A percentile compares a stretch with the other conserved stretches of the same genome.
Conservation (phyloP, 345 rosid genomes). For the Carallia pectinifolia region DNA sequence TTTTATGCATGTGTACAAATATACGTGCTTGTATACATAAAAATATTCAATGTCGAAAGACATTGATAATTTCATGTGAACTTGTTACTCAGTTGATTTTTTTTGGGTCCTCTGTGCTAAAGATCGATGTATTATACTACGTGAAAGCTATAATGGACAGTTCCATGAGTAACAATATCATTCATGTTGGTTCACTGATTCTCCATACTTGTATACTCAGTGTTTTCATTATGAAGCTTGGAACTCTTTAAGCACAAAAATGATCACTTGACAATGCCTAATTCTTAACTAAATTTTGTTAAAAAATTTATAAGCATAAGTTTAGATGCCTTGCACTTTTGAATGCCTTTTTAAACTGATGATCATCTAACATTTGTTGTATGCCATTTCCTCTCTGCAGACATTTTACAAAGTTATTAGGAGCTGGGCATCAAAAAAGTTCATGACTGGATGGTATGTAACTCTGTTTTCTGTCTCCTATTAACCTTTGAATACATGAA, state of each 20-base stretch:
- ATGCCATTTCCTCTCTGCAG: constrained; percentile 37
- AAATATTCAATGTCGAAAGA: too few species aligned
- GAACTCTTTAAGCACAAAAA: not conserved
- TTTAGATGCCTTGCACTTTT: not conserved
- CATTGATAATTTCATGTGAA: too few species aligned
- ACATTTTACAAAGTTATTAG: constrained; percentile 79
- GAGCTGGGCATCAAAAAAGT: constrained; percentile 99
- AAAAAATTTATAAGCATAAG: not conserved
- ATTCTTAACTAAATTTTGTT: not conserved
- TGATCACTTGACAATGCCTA: not conserved
- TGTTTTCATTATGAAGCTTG: not conserved
- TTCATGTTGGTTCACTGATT: too few species aligned
- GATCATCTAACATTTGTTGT: constrained; percentile 10
- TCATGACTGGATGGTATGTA: constrained; percentile 93
- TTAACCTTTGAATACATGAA: not conserved
- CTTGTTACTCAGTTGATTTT: too few species aligned
- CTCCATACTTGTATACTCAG: too few species aligned
- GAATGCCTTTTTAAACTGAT: not conserved
- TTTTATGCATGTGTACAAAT: too few species aligned
- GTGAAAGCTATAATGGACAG: too few species aligned
- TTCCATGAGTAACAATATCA: too few species aligned
- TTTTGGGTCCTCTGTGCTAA: too few species aligned
- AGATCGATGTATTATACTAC: too few species aligned
- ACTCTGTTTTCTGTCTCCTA: constrained; percentile 14
- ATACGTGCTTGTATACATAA: too few species aligned